Base-by-base conservation (phyloP, 2,329 filamentous ascomycete species). In the Intubia oerlemansii region DNA sequence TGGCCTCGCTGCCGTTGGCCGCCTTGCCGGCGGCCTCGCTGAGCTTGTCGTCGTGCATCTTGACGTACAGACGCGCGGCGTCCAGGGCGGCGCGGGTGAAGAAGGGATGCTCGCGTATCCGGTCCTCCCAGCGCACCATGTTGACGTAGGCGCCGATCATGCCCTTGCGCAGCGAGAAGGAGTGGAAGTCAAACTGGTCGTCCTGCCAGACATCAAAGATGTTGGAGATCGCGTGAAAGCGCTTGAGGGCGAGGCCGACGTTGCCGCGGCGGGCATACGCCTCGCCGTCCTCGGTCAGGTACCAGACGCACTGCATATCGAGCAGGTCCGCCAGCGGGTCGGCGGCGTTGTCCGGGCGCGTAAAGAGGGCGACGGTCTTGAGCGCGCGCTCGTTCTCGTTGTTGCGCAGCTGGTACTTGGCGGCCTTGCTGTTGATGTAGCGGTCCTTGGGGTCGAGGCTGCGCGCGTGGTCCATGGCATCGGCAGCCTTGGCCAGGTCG, bases 231-330 rank as follows among this genome's bases (percentile, higher is more conserved):
- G 79, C 62, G 38, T 84, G 79, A 51, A 93, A 85, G 28, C 90
- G 71, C 58, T 98, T 98, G 30, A 98, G 59, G 0, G 90, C 85
- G 34, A 93, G 62, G 4, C 76, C 81, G 26, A 78, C 56, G 41
- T 91, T 82, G 38, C 73, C 72, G 47, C 82, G 76, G 28, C 88
- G 73, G 32, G 78, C 59, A 48, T 84, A 82, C 4, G 85, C 72
- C 53, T 93, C 79, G 31, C 81, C 88, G 45, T 98, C 90, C 52
- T 98, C 88, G 5, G 80, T 88, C 43, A 98, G 56, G 48, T 73
- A 98, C 90, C 88, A 98, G 41, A 95, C 69, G 47, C 84, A 93
- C 53, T 98, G 88, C 88, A 98, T 98, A 42, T 98, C 88, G 39
- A 90, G 65, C 20, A 98, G 66, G 49, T 98, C 88, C 27, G 76